These are phyloP conservation scores for Thozetella sp. DNA, from an alignment of 495 filamentous ascomycete species.

Conservation along the genomic window DNA sequence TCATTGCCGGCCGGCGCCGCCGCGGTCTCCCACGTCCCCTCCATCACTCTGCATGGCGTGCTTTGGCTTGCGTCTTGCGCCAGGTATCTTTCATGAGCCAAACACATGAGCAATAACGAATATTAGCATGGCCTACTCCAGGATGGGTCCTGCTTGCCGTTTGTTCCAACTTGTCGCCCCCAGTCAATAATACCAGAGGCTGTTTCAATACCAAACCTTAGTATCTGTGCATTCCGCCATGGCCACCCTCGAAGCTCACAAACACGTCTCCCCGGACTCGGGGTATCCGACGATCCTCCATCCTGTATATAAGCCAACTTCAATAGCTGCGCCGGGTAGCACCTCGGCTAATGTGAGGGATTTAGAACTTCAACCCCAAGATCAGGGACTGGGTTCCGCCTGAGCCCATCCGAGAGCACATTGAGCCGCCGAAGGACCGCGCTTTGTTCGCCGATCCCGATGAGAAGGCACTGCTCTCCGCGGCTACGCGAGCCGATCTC, in stretches of 20 bases:
- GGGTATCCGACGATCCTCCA: constrained; percentile 41
- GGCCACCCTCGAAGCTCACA: constrained; percentile 31
- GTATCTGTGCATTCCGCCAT: constrained; percentile 7
- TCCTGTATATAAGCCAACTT: constrained; percentile 28
- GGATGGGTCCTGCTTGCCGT: too few relatives aligned
- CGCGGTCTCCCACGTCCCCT: too few relatives aligned
- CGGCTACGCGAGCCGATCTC: constrained; percentile 42
- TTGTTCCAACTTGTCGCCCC: too few relatives aligned
- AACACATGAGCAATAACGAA: too few relatives aligned
- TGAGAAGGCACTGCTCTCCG: constrained; percentile 49
- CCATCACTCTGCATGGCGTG: background rate
- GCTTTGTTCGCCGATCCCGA: constrained; percentile 52
- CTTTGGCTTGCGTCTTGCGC: background rate
- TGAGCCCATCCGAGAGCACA: constrained; percentile 39
- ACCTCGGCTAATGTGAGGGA: background rate
- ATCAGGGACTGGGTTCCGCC: constrained; percentile 46
- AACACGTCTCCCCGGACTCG: constrained; percentile 36
- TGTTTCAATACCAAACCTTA: background rate
- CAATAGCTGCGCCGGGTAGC: too few relatives aligned
- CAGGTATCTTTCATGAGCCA: background rate
- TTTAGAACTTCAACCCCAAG: constrained; percentile 58
- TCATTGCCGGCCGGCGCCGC: too few relatives aligned
- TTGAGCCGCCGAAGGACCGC: constrained; percentile 46
- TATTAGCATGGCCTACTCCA: too few relatives aligned
- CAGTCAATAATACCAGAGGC: too few relatives aligned